Base-by-base conservation (phyloP, 768 basidiomycete genomes). In the Leccinum rimulosum region DNA sequence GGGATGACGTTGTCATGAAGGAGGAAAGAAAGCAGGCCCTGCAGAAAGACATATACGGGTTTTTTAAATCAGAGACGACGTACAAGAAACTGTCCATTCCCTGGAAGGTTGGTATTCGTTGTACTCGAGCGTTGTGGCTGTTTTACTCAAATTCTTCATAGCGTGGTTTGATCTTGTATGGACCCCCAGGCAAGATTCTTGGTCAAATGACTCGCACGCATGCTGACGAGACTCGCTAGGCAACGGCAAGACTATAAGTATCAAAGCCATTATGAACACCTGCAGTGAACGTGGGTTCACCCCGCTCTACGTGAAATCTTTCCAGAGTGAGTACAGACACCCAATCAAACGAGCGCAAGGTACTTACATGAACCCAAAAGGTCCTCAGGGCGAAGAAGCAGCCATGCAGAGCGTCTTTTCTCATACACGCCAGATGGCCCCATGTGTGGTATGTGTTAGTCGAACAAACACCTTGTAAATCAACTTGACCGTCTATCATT, bases 121-220 rank as follows among this genome's bases (percentile, higher is more conserved):
- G 9, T 17, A 56, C 25, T 48, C 36, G 15, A 8, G 11, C 14
- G 3, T 45, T 35, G 12, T 49, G 28, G 12, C 5, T 10, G 19
- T 7, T 43, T 35, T 40, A 10, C 55, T 63, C 43, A 65, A 9
- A 6, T 54, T 11, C 5, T 38, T 50, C 57, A 15, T 60, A 93
- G 88, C 85, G 91, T 58, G 92, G 91, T 30, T 70, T 93, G 60
- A 91, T 94, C 68, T 80, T 94, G 81, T 79, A 87, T 60, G 93
- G 93, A 1, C 87, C 91, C n/a, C 88, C 89, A 64, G 88, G 88
- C 79, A 62, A 56, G 73, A 64, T 52, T 27, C 36, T 36, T 31
- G 1, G 38, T 53, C 55, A 59, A 7, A 28, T 17, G 2, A 14
- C 47, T 22, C 3, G 12, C 7, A 6, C 6, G 14, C 55, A 11